These are phyloP conservation scores for Fistulifera pelliculosa DNA, from an alignment of 108 stramenopile genomes.

Conservation along the genomic window DNA sequence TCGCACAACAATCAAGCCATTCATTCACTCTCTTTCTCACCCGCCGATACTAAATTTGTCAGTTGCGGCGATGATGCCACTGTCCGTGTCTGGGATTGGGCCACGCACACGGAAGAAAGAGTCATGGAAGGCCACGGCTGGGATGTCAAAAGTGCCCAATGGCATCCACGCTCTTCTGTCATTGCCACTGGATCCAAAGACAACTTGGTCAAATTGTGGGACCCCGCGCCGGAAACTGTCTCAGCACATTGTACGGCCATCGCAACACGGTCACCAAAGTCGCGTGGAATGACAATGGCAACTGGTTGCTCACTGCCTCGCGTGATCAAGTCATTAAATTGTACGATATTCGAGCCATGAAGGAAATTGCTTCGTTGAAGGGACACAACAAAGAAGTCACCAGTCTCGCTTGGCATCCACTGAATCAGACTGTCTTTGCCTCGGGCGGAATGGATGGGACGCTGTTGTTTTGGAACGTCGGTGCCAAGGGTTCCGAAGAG, in stretches of 20 bases:
- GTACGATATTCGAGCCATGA: conserved; percentile 94
- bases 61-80: conserved; percentile 91
- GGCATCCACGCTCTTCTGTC: conserved; percentile 89
- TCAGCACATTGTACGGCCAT: conserved; percentile 90
- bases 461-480: conserved; percentile 88
- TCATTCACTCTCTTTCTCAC: conserved; percentile 87
- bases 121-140: conserved; percentile 90
- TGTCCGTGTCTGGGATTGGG: conserved; percentile 94
- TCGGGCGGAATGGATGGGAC: conserved; percentile 96
- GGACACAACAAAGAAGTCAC: conserved; percentile 91
- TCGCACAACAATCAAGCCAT: conserved; percentile 84
- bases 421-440: conserved; percentile 84
- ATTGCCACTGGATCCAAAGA: conserved; percentile 89
- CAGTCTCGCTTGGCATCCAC: conserved; percentile 91
- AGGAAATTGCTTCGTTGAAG: conserved; percentile 73
- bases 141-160: conserved; percentile 90
- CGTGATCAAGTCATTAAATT: conserved; percentile 90
- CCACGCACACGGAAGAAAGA: conserved; percentile 57
- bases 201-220: conserved; percentile 92
- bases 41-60: conserved; percentile 90
- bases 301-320: conserved; percentile 89
- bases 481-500: conserved; percentile 79
- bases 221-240: conserved; percentile 74
- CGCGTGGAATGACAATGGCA: conserved; percentile 93
- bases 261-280: conserved; percentile 92